Base-by-base conservation (phyloP, 2,329 filamentous ascomycete genomes). In the Monilinia polystroma region DNA sequence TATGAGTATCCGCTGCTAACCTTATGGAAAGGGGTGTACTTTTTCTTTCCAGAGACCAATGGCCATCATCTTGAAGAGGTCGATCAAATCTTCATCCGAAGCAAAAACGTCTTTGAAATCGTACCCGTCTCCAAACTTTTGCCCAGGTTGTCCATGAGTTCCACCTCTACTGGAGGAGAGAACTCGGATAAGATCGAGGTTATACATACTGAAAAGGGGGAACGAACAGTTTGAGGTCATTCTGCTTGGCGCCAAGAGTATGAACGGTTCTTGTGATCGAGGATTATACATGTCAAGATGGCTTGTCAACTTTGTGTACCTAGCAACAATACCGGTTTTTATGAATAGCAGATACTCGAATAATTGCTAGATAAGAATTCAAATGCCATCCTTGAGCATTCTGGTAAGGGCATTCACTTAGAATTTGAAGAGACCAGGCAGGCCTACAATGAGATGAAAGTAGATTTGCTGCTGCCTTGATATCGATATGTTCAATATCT, bases 31-130 rank as follows among this genome's bases (percentile, higher is more conserved):
- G 80, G 85, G 76, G 84, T 87, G 38, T 84, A 85, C 71, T 76
- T 85, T 29, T 81, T 80, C 71, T 77, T 86, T 10, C 83, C 83
- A 1, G 85, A 87, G 75, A 87, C 85, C 16, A 87, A 87, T 76
- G 74, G 73, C 8, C 72, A 70, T 57, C 75, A 75, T 18, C 70
- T 77, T 23, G 76, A 77, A 56, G 76, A 77, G 63, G 65, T 75
- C 54, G 73, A 75, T 55, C 69, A 74, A 47, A 72, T 75, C 23
- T 66, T 66, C 32, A 58, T 66, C 8, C 56, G 49, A n/a, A 66
- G 55, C 49, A 66, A 62, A 43, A 62, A 23, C 18, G 16, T 62
- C 29, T 35, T 66, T 35, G 64, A 66, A 3, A 20, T 55, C 10
- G 64, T 66, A 53, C 47, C 23, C 18, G 47, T 66, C 4, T 59